Evolutionary conservation across 495 filamentous ascomycete genomes (phyloP).

Genomic region (Penicillium riverlandense): DNA sequence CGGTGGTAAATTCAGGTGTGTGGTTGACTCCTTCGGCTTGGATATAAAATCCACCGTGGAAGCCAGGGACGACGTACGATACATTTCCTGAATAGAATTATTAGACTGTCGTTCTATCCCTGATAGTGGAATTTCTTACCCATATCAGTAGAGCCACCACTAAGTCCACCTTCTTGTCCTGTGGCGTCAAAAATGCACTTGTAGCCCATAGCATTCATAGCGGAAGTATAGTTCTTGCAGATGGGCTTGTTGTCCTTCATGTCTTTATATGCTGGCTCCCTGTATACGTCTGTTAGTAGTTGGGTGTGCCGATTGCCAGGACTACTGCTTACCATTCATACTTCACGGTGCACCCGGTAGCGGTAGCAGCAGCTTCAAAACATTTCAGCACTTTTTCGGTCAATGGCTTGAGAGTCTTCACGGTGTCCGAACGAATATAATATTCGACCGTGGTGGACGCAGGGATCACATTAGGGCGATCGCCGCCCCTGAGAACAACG

Average conservation of each 20-base stretch:
- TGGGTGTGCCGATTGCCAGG: not conserved
- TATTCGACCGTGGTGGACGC: conserved; percentile 46
- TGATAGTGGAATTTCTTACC: conserved; percentile 11
- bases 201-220: conserved; percentile 39
- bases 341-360: conserved; percentile 47
- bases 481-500: conserved; percentile 35
- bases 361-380: conserved; percentile 49
- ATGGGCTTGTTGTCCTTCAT: conserved; percentile 41
- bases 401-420: conserved; percentile 33
- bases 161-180: conserved; percentile 19
- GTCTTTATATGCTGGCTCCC: conserved; percentile 45
- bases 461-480: conserved; percentile 46
- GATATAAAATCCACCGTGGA: conserved; percentile 51
- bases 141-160: conserved; percentile 32
- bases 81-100: conserved; percentile 43
- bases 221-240: conserved; percentile 43
- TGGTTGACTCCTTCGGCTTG: conserved; percentile 44
- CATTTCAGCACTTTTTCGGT: conserved; percentile 45
- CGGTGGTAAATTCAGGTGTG: conserved; percentile 47
- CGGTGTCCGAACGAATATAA: conserved; percentile 45
- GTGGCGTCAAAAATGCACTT: conserved; percentile 34
- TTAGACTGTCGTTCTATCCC: not conserved
- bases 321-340: conserved; percentile 23
- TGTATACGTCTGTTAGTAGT: not conserved
- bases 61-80: conserved; percentile 47